Evolutionary conservation across 371 early-diverging fungal species (phyloP).

Genomic region (Lichtheimia ornata): DNA sequence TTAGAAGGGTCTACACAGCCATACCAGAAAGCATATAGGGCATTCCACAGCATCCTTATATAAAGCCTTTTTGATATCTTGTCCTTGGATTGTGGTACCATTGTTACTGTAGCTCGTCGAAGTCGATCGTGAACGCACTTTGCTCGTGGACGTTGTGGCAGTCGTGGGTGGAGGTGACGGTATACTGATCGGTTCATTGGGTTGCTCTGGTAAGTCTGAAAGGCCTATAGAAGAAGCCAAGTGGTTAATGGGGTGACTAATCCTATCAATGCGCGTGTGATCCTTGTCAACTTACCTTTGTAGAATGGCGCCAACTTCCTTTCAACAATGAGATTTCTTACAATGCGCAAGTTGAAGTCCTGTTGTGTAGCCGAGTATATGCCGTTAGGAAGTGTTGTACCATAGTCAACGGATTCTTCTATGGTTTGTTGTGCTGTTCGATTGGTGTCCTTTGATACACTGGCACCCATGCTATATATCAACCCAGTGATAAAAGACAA

Average conservation of each 20-base stretch:
- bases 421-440: slow-evolving; percentile 28
- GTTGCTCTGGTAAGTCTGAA: slow-evolving; percentile 36
- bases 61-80: slow-evolving; percentile 34
- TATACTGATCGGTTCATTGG: slow-evolving; percentile 4
- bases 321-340: slow-evolving; percentile 70
- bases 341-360: slow-evolving; percentile 77
- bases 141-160: slow-evolving; percentile 12
- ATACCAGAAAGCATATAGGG: slow-evolving; percentile 70
- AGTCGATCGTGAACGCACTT: neutral
- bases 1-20: neutral
- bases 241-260: slow-evolving; percentile 14
- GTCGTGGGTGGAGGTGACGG: slow-evolving; percentile 5
- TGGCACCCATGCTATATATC: slow-evolving; percentile 15
- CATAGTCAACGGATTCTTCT: slow-evolving; percentile 68
- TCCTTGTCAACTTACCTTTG: slow-evolving; percentile 53
- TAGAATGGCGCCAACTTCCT: slow-evolving; percentile 88
- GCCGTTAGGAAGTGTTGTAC: slow-evolving; percentile 67
- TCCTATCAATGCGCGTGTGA: slow-evolving; percentile 26
- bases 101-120: neutral
- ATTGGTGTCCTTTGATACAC: slow-evolving; percentile 14
- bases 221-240: slow-evolving; percentile 14
- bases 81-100: slow-evolving; percentile 2
- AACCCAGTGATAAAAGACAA: no score
- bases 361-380: slow-evolving; percentile 66
- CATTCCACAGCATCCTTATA: slow-evolving; percentile 81